A percentile compares a stretch with the other conserved stretches of the same genome.
Conservation (phyloP, 345 rosid genomes). For the Alliaria petiolata region DNA sequence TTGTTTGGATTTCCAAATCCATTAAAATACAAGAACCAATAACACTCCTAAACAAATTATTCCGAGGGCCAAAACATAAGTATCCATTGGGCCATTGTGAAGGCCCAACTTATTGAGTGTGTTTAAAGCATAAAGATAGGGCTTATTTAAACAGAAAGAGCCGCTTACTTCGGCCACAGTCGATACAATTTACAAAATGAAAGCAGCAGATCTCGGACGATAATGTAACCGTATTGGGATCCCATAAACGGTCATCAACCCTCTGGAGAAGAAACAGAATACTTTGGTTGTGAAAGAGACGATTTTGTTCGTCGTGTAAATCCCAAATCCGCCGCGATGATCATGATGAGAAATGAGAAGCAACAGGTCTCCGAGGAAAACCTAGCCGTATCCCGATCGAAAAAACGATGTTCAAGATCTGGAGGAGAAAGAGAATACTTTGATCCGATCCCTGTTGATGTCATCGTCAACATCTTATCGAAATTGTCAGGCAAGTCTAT, state of each 20-base stretch:
- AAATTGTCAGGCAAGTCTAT: not conserved
- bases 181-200: no score
- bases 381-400: not conserved
- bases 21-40: no score
- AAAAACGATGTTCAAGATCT: not conserved
- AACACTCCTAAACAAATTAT: not conserved
- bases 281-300: no score
- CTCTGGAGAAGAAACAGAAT: no score
- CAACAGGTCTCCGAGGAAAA: not conserved
- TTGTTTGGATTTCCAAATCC: no score
- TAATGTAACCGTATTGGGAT: no score
- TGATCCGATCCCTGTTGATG: not conserved
- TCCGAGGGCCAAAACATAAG: not conserved
- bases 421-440: not conserved
- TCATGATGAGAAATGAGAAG: not conserved
- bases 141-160: no score
- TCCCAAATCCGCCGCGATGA: not conserved
- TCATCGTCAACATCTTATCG: not conserved
- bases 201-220: no score
- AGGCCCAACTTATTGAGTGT: not conserved
- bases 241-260: no score
- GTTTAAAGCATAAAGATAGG: no score
- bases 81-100: not conserved
- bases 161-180: no score
- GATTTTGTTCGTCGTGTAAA: not conserved